phyloP scores from a whole-genome alignment of 179 eudicot species.

The Gypsophila paniculata region DNA sequence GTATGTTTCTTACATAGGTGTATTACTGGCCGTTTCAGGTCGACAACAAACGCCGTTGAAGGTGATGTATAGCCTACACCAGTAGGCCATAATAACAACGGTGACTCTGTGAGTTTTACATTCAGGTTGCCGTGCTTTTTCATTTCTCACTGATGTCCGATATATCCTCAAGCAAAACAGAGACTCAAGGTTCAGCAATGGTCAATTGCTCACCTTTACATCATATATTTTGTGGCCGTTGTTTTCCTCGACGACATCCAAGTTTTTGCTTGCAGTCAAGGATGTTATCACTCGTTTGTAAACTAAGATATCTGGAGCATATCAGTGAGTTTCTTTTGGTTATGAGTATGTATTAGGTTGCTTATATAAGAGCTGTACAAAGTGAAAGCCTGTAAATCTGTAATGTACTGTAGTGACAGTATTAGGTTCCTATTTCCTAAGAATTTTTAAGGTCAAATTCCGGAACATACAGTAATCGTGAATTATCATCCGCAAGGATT shows the following conservation, averaged over 20 bases:
- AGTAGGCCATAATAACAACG: background rate
- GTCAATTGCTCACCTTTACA: background rate
- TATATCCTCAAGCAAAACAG: conserved; percentile 17
- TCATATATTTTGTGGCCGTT: background rate
- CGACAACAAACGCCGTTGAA: conserved; percentile 67
- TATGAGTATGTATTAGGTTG: conserved; percentile 10
- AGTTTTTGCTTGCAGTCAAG: conserved; percentile 5
- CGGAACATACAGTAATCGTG: background rate
- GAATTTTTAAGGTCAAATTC: background rate
- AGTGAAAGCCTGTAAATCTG: conserved; percentile 11
- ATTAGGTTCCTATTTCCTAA: background rate
- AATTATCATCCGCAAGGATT: background rate
- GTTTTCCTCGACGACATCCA: conserved; percentile 9
- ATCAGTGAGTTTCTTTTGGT: background rate
- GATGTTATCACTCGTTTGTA: conserved; percentile 8
- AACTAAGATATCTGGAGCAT: background rate
- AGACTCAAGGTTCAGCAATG: conserved; percentile 15
- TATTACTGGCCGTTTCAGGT: conserved; percentile 42
- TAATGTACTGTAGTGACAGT: conserved; percentile 5
- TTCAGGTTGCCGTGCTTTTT: conserved; percentile 7
- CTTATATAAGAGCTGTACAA: conserved; percentile 11
- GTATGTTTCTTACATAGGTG: no score
- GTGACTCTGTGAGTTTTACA: conserved; percentile 31
- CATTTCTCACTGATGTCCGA: conserved; percentile 11
- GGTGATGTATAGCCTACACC: conserved; percentile 35